Evolutionary conservation across 305 asterid species (phyloP), one percentile per base, ranked within the genome.

Genomic region (Euphrasia arctica): DNA sequence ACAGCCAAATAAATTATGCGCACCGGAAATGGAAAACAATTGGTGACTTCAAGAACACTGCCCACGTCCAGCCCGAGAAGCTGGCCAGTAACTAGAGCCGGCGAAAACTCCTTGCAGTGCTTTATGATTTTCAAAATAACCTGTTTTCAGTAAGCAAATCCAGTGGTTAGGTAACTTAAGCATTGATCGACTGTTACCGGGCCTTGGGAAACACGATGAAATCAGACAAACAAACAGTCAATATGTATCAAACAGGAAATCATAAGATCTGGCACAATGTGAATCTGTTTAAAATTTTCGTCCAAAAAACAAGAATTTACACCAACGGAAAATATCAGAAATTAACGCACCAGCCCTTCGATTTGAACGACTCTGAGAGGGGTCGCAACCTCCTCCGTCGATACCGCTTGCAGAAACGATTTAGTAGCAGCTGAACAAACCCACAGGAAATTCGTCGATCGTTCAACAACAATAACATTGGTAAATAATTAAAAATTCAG

Each of bases 281-380:
- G 64, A 58, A 54, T 22, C 28, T n/a, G 57, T 41, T 51, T 28
- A 62, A 66, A 12, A 13, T 60, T 51, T 28, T n/a, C 12, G 4
- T 12, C 52, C 0, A 12, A 69, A 59, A 8, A 58, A 63, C n/a
- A 34, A 64, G 27, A 65, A 10, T 29, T 48, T n/a, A 48, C 13
- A 1, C 13, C 15, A 41, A 13, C 31, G 41, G 36, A 47, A 54
- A 32, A 47, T 31, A 39, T 39, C 63, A 51, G 13, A 74, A 41
- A 54, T 28, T 27, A 62, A 56, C 81, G 22, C 82, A 91, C 98
- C 91, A 91, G 72, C 71, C 97, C 98, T 82, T 91, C 97, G 75
- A 91, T 91, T 86, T 91, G 98, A 42, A 91, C 98, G n/a, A 85
- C 95, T 76, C 98, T 84, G 72, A 91, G 84, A n/a, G 98, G 96